Conservation (phyloP, 176 grass and related monocot genomes). For the Aechmea fasciata region DNA sequence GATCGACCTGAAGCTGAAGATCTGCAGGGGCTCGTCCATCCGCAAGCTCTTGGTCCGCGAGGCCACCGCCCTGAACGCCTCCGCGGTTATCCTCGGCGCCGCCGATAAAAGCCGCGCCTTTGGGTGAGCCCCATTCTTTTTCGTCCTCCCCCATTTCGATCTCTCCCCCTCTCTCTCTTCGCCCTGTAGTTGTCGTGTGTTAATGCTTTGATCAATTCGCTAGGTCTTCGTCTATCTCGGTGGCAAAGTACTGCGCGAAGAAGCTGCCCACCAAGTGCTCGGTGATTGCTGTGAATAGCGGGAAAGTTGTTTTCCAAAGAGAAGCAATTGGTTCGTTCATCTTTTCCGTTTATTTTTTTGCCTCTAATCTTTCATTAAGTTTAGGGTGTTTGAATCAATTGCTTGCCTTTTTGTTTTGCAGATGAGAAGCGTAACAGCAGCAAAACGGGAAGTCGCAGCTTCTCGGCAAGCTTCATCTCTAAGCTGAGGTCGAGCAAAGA, state of each 20-base stretch:
- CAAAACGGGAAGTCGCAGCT: not conserved
- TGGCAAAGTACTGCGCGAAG: conserved; percentile 86
- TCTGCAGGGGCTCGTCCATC: conserved; percentile 78
- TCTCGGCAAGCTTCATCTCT: not conserved
- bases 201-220: conserved; percentile 12
- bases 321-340: conserved; percentile 36
- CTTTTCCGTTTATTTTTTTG: not conserved
- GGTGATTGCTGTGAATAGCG: conserved; percentile 59
- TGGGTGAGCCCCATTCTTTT: conserved; percentile 31
- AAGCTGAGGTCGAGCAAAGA: conserved; percentile 27
- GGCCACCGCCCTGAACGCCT: conserved; percentile 46
- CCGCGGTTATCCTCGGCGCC: conserved; percentile 66
- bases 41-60: conserved; percentile 69
- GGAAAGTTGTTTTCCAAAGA: conserved; percentile 78
- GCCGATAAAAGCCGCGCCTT: conserved; percentile 44
- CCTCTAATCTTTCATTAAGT: not conserved
- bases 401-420: conserved; percentile 2
- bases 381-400: not conserved
- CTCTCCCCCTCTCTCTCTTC: conserved; percentile 2
- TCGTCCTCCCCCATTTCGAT: conserved; percentile 17
- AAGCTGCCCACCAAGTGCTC: conserved; percentile 61
- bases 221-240: conserved; percentile 46
- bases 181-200: not conserved
- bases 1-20: conserved; percentile 89
- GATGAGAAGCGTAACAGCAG: conserved; percentile 6